A percentile compares a stretch with the other conserved stretches of the same genome.
Evolutionary conservation across 306 rosid genomes (phyloP).

Genomic region (Cajanus cajan): DNA sequence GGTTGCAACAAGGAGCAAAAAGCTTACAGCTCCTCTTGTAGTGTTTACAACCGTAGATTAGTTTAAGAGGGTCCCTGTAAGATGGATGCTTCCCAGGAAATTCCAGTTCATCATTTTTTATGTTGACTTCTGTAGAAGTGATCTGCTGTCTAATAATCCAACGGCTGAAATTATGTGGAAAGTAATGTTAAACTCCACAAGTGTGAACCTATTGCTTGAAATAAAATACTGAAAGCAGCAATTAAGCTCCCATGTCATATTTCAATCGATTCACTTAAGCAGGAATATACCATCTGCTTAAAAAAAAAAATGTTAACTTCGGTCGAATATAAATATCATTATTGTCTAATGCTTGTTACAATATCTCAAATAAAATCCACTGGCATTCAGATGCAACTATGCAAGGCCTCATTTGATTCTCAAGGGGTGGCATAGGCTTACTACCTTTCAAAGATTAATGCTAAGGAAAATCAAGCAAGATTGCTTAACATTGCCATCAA

Average conservation of each 20-base stretch:
- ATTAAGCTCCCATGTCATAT: constrained; percentile 5
- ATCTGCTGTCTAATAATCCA: constrained; percentile 67
- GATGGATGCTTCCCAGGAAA: constrained; percentile 74
- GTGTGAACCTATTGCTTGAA: constrained; percentile 9
- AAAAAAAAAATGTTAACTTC: constrained; percentile 3
- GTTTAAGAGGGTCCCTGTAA: constrained; percentile 60
- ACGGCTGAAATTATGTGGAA: constrained; percentile 62
- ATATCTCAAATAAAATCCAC: constrained; percentile 20
- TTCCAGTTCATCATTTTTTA: constrained; percentile 50
- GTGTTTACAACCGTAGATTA: constrained; percentile 80
- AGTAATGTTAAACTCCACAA: constrained; percentile 30
- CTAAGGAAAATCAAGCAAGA: constrained; percentile 1
- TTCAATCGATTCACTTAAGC: not conserved
- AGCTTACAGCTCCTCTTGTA: constrained; percentile 93
- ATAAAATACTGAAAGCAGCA: constrained; percentile 12
- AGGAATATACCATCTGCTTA: not conserved
- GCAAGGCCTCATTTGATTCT: constrained; percentile 19
- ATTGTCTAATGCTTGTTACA: not conserved
- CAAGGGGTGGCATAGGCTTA: not conserved
- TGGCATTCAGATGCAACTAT: not conserved
- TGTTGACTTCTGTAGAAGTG: constrained; percentile 43
- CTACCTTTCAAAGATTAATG: constrained; percentile 13
- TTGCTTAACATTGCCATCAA: not conserved
- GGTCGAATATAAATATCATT: constrained; percentile 15
- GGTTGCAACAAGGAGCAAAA: constrained; percentile 82